These are phyloP conservation scores for Dalbergia cultrata DNA, from an alignment of 306 rosid genomes.

Conservation along the genomic window DNA sequence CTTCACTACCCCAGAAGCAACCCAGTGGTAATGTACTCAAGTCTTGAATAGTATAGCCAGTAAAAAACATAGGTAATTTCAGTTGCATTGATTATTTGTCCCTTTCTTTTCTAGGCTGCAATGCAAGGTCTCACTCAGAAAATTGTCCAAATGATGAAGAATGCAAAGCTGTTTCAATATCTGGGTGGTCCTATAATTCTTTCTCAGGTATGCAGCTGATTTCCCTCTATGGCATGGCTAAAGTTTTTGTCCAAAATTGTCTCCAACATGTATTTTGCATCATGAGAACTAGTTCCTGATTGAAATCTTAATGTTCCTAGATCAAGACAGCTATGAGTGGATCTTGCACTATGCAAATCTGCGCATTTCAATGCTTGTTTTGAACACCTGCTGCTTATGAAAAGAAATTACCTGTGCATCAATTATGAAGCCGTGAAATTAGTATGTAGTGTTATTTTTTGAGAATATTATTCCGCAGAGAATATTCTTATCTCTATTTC, in stretches of 20 bases:
- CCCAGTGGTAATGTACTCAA: slow-evolving; percentile 64
- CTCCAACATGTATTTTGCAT: slow-evolving; percentile 12
- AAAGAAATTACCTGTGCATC: too few species aligned
- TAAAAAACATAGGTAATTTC: background rate
- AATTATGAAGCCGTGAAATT: too few species aligned
- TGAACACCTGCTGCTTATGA: too few species aligned
- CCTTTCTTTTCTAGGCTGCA: slow-evolving; percentile 62
- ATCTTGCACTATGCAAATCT: slow-evolving; percentile 20
- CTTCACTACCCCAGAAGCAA: slow-evolving; percentile 97
- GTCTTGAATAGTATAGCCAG: background rate
- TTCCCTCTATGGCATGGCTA: slow-evolving; percentile 8
- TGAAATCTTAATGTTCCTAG: too few species aligned
- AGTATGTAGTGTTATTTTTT: too few species aligned
- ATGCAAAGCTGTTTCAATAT: slow-evolving; percentile 81
- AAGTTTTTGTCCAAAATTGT: slow-evolving; percentile 32
- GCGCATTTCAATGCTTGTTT: too few species aligned
- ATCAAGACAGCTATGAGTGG: background rate
- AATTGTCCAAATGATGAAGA: slow-evolving; percentile 93
- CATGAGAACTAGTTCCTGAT: too few species aligned
- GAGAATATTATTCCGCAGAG: too few species aligned
- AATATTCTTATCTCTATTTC: too few species aligned
- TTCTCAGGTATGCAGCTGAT: slow-evolving; percentile 71
- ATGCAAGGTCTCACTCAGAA: slow-evolving; percentile 94
- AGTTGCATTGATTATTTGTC: background rate
- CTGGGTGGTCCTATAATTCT: slow-evolving; percentile 99